These are phyloP conservation scores for Cercospora sp. DNA, from an alignment of 2,329 filamentous ascomycete genomes.

Conservation along the genomic window DNA sequence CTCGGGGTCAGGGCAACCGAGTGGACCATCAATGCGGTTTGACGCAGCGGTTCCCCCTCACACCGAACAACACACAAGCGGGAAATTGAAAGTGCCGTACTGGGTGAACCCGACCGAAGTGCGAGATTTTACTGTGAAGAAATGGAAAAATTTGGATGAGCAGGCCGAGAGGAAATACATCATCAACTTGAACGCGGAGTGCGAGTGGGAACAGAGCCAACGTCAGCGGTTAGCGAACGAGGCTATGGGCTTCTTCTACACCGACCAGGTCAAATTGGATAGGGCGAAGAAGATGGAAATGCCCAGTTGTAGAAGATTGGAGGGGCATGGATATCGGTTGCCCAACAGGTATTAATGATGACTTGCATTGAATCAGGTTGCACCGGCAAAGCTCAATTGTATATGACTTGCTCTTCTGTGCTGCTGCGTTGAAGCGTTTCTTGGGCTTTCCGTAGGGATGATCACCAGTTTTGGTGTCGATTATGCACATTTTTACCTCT, in stretches of 20 bases:
- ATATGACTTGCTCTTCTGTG: neutral
- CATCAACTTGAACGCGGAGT: slow-evolving; percentile 65
- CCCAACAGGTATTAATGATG: slow-evolving; percentile 15
- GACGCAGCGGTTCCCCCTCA: slow-evolving; percentile 69
- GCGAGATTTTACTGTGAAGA: slow-evolving; percentile 64
- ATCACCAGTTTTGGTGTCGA: neutral
- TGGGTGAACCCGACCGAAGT: slow-evolving; percentile 81
- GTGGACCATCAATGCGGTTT: slow-evolving; percentile 73
- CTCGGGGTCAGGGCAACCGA: slow-evolving; percentile 59
- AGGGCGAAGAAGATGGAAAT: slow-evolving; percentile 63
- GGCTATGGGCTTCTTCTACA: slow-evolving; percentile 84
- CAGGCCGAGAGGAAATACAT: slow-evolving; percentile 74
- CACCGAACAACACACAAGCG: slow-evolving; percentile 71
- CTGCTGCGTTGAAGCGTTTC: neutral
- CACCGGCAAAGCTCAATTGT: neutral
- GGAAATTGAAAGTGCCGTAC: slow-evolving; percentile 73
- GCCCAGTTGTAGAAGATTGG: slow-evolving; percentile 59
- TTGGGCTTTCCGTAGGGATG: neutral
- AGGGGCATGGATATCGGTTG: slow-evolving; percentile 48
- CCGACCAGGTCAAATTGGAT: slow-evolving; percentile 76
- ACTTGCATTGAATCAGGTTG: neutral
- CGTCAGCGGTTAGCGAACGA: slow-evolving; percentile 70
- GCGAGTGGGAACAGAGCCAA: slow-evolving; percentile 69
- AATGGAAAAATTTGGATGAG: slow-evolving; percentile 73
- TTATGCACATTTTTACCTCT: neutral